phyloP scores from a whole-genome alignment of 129 eudicot genomes.

The Solidago caesia region DNA sequence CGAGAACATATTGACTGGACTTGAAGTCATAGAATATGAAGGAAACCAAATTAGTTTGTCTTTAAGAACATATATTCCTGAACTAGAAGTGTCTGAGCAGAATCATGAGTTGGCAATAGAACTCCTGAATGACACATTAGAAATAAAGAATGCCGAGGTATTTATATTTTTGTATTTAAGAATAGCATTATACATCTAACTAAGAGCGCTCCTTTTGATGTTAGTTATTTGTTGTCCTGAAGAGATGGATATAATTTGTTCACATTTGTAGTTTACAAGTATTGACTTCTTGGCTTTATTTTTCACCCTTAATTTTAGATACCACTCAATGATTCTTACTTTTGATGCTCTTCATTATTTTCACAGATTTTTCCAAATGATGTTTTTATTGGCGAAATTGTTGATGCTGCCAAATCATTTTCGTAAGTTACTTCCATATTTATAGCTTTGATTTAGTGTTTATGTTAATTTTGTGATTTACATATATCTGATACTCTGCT shows the following conservation, averaged over 20 bases:
- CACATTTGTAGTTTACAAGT: neutral
- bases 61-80: conserved; percentile 62
- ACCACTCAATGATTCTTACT: conserved; percentile 8
- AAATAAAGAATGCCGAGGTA: conserved; percentile 75
- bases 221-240: neutral
- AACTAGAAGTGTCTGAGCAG: conserved; percentile 54
- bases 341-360: conserved; percentile 21
- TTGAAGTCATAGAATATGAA: conserved; percentile 64
- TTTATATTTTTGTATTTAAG: conserved; percentile 15
- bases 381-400: conserved; percentile 66
- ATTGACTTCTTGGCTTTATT: neutral
- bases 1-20: conserved; percentile 65
- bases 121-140: conserved; percentile 59
- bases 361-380: conserved; percentile 84
- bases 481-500: neutral
- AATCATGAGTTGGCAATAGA: conserved; percentile 77
- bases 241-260: neutral
- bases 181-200: conserved; percentile 8
- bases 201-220: neutral
- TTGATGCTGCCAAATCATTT: conserved; percentile 68
- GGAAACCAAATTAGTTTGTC: conserved; percentile 62
- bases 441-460: neutral
- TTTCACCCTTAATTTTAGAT: neutral
- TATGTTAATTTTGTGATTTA: conserved; percentile 12
- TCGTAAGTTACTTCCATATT: conserved; percentile 41